Evolutionary conservation across 345 rosid species (phyloP), one percentile per base, ranked within the genome.

Genomic region (Psidium friedrichsthalianum): DNA sequence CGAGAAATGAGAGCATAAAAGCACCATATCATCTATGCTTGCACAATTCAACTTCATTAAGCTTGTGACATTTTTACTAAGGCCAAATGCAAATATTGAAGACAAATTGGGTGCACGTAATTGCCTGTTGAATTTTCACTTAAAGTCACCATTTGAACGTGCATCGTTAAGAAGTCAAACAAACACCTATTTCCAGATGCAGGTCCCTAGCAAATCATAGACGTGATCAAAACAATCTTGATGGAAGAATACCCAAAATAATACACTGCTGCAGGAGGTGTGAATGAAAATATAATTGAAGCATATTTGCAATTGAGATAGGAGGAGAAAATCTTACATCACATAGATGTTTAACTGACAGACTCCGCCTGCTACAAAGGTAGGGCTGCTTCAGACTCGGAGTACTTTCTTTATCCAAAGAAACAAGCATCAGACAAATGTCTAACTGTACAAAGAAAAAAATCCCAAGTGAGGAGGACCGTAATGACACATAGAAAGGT

Each of bases 391-490:
- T 93, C 91, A 97, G 94, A 85, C 87, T 92, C 51, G 93, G 93
- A 52, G 88, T 88, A 87, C 88, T 88, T 89, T 92, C 87, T 85
- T 91, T 88, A 53, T 97, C 95, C 84, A 92, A 47, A 36, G 98
- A 90, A 89, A 95, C 88, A 90, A 95, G 99, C 95, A 87, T 93
- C 89, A 95, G 92, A 90, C 92, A 93, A 86, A 97, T 87, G 86
- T 93, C 95, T 83, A 90, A 57, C 99, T 96, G 92, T 90, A 85
- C 57, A 85, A 51, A 87, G 74, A 85, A 80, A 80, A 47, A 49
- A 86, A 82, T 53, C 80, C 80, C 64, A 52, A 81, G 83, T 36
- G 44, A 84, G 27, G 14, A 51, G 51, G 56, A 85, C 47, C 47
- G 3, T 59, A 76, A 44, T 85, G 51, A 36, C 24, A n/a, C 20